Evolutionary conservation across 139 green algal genomes (phyloP), one percentile per base, ranked within the genome.

Genomic region (Tetraselmis chui): DNA sequence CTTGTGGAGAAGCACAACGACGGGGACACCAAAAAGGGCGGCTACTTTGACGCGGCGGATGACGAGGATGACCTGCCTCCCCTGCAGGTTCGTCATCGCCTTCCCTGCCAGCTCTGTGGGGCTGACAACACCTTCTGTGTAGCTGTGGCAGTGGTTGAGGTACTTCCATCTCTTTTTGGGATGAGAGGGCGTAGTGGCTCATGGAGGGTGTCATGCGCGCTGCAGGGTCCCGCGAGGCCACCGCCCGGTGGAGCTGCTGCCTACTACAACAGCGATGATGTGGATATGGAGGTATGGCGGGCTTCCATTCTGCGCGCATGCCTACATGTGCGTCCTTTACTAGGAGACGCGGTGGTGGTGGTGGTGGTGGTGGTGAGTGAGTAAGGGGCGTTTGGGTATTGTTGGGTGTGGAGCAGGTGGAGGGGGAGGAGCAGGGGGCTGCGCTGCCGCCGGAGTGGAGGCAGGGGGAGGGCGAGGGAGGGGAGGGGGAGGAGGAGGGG

Each of bases 1-100:
- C 75, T 92, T 18, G 84, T 85, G n/a, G 79, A 83, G 11, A 88
- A 29, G 31, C 32, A 30, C 23, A 32, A 22, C 23, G 74, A 77
- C 25, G 26, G 75, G 76, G 67, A 74, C 5, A 77, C 27, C 28
- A 0, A 28, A 28, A 45, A 27, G 25, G 79, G 85, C 22, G 59
- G 82, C 28, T 90, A 89, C 59, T 90, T 90, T 81, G 80, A 82
- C 23, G 26, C 76, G 28, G 29, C 75, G 59, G 87, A 87, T 26
- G 59, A 77, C 26, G 75, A 84, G 67, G 80, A 67, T 1, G 83
- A 87, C 32, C 30, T 89, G 77, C 45, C 45, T 5, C 45, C 45
- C 11, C 5, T 67, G 45, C 45, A 67, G 45, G 45, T 67, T n/a
- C n/a, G n/a, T n/a, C n/a, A n/a, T n/a, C n/a, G n/a, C n/a, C n/a